Evolutionary conservation across 441 rosid genomes (phyloP), one percentile per base, ranked within the genome.

Genomic region (Adansonia gregorii): DNA sequence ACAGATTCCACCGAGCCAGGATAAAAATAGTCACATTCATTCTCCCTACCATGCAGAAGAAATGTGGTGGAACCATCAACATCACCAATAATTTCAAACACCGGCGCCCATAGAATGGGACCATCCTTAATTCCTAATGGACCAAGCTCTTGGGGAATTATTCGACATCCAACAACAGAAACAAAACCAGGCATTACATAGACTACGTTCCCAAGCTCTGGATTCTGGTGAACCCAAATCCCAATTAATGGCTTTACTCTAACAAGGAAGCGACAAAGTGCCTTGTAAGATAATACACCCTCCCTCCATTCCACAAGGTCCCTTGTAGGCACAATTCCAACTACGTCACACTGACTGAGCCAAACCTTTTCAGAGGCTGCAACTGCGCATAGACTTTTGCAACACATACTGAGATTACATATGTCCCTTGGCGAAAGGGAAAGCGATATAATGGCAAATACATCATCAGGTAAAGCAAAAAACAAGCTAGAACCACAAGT

Each of bases 191-290:
- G 92, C 93, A 92, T 90, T 8, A 86, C 94, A 80, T 92, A 89
- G 54, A 92, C 96, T 35, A 92, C 91, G 81, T 92, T 94, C 64
- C 97, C 97, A 54, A 92, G 93, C 83, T 94, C 96, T 45, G 97
- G 97, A 78, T 94, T 91, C 80, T 92, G 93, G 66, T 92, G 93
- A 86, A 90, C 97, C 96, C 98, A 94, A 70, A 94, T 82, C 14
- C 98, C 97, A 54, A 89, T 76, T 31, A 94, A 85, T 52, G 95
- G 93, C 80, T 86, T 87, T 17, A 94, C 89, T 51, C 82, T 73
- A 0, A 86, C 74, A 60, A 94, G 90, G 79, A 92, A 94, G 67
- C 91, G 82, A 82, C 91, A 94, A 41, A 94, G 89, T 0, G 86
- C 78, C 87, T 78, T 87, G 79, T 87, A 92, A 39, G 94, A 91